Base-by-base conservation (phyloP, 352 stramenopile genomes). In the Pythium angustatum region DNA sequence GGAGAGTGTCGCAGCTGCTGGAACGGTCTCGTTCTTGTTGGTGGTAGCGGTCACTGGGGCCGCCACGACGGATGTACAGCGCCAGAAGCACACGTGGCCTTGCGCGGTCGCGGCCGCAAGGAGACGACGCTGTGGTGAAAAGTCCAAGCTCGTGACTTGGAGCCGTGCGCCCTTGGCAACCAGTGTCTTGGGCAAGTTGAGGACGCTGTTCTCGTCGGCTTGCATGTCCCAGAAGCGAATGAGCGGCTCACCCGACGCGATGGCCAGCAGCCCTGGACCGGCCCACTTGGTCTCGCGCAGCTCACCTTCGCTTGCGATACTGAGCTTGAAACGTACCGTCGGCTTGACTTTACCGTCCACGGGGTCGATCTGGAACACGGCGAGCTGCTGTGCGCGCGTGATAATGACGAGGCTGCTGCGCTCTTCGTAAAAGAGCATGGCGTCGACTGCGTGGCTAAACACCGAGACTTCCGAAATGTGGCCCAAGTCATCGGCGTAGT, bases 211-310 rank as follows among this genome's bases (percentile, higher is more conserved):
- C 60, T 98, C 87, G 52, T 98, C 93, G 1, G 83, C 81, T 14
- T 87, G 74, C 21, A 98, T 75, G 63, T 98, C 91, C 90, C 92
- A 98, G 48, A 98, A 96, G 12, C 94, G 88, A 44, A 98, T 83
- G 0, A 98, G 54, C 10, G 81, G 72, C 55, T 98, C 93, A 6
- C 84, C 87, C 10, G 91, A 97, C 0, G 90, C 88, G 30, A 96
- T 96, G 4, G 87, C 90, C 30, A 98, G 71, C n/a, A 98, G 64
- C 2, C 83, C 93, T 0, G 90, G 87, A 4, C 91, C 87, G 5
- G 91, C 90, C 94, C 93, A 98, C 27, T 83, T 83, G 9, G 91
- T 86, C 66, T 97, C 75, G 33, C 81, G 85, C 36, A 98, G 77
- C 15, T 76, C 84, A 19, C 81, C 76, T 53, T 96, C 89, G n/a